Evolutionary conservation across 225 moss, liverwort and hornwort species (phyloP), one percentile per base, ranked within the genome.

Genomic region (Rhytidiadelphus loreus): DNA sequence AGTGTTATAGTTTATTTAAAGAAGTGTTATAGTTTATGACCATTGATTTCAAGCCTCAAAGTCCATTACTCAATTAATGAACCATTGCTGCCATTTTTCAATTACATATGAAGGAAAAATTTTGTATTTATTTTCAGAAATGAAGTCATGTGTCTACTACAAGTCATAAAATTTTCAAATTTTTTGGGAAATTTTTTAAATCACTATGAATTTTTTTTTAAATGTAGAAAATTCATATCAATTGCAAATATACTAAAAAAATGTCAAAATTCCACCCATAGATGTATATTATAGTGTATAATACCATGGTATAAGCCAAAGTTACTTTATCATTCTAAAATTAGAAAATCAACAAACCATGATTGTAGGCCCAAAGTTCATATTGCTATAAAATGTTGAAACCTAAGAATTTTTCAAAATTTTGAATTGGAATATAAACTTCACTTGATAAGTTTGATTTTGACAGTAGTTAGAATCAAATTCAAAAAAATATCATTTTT

Each of bases 21-120:
- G 3, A 65, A 65, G 6, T 20, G 6, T 65, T 19, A 9, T 64
- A 9, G 10, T 35, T 64, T 64, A 64, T 65, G 4, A 5, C 10
- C 35, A 19, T 4, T 33, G 1, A 6, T 35, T 37, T 65, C 6
- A 66, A 66, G 66, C 6, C 2, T 21, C 4, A 0, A 0, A 0
- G 0, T 37, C 4, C 37, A 37, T 37, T 12, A n/a, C 7, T 66
- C 1, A 12, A 0, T 37, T 66, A n/a, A n/a, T n/a, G n/a, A n/a
- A n/a, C n/a, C n/a, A n/a, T n/a, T 37, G 37, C 0, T 66, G 4
- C 5, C 22, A 68, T 68, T 68, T n/a, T 68, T 22, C 66, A 68
- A 12, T 12, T 22, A 66, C 2, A n/a, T n/a, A n/a, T 66, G 12
- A n/a, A 4, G 12, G n/a, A 21, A n/a, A 66, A 21, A 1, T n/a